Conservation (phyloP, 1,284 basidiomycete species). For the Quambalaria eucalypti region DNA sequence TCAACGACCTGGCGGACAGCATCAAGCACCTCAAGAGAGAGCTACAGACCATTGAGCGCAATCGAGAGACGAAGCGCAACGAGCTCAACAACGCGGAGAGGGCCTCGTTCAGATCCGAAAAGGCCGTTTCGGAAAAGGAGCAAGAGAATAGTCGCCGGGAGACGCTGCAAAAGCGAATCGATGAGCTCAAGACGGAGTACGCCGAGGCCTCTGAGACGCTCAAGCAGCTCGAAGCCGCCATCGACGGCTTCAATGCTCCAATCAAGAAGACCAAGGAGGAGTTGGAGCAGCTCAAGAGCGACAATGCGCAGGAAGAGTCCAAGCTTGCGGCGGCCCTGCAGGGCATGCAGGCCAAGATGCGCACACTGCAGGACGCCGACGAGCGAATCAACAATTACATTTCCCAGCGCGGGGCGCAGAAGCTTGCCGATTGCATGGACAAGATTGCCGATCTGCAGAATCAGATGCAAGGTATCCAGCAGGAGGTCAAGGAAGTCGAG, state of each 20-base stretch:
- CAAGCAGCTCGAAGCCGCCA: constrained; percentile 54
- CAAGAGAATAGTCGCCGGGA: constrained; percentile 25
- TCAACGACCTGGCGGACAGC: constrained; percentile 21
- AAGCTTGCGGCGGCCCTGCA: constrained; percentile 51
- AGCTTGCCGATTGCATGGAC: constrained; percentile 22
- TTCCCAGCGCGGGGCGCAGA: constrained; percentile 20
- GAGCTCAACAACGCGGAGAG: constrained; percentile 22
- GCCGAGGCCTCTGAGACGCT: constrained; percentile 55
- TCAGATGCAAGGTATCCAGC: constrained; percentile 18
- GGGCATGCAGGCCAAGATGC: constrained; percentile 17
- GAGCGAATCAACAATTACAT: constrained; percentile 14
- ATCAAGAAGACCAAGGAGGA: constrained; percentile 62
- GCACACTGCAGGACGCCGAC: constrained; percentile 25
- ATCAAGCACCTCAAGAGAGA: constrained; percentile 28
- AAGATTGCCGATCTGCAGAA: constrained; percentile 34
- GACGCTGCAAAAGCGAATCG: constrained; percentile 24
- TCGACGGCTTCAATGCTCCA: constrained; percentile 60
- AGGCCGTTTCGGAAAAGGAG: constrained; percentile 48
- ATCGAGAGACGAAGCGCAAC: constrained; percentile 22
- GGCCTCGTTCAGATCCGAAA: constrained; percentile 20
- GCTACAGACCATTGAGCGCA: constrained; percentile 24
- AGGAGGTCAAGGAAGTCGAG: constrained; percentile 19
- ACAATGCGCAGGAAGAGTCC: constrained; percentile 53
- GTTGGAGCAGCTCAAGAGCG: constrained; percentile 54
- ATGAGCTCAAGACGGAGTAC: constrained; percentile 56